These are phyloP conservation scores for Clarireedia monteithiana DNA, from an alignment of 2,329 filamentous ascomycete genomes.

Conservation along the genomic window DNA sequence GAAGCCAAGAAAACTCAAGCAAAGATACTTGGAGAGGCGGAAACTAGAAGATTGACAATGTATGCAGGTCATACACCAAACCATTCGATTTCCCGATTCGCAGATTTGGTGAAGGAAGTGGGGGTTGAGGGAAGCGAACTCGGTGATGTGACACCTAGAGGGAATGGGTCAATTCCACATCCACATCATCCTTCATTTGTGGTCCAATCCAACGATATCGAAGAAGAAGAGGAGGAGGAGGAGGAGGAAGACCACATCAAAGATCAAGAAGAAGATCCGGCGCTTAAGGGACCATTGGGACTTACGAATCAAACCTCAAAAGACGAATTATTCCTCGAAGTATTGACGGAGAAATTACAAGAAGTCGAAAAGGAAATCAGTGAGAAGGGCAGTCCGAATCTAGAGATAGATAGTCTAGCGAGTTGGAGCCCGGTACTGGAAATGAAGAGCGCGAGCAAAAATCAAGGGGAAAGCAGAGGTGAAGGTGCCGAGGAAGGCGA, in stretches of 20 bases:
- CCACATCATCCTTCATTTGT: neutral
- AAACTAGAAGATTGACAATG: slow-evolving; percentile 47
- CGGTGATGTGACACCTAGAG: slow-evolving; percentile 25
- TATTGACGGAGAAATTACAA: slow-evolving; percentile 21
- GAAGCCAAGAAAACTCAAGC: slow-evolving; percentile 9
- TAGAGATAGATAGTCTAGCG: neutral
- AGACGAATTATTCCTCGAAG: slow-evolving; percentile 21
- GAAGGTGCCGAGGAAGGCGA: slow-evolving; percentile 7
- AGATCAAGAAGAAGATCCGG: slow-evolving; percentile 18
- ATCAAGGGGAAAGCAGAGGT: neutral
- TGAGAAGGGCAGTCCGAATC: slow-evolving; percentile 4
- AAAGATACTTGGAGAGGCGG: slow-evolving; percentile 24
- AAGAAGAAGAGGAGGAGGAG: neutral
- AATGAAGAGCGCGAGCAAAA: neutral
- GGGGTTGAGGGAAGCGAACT: slow-evolving; percentile 9
- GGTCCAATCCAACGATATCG: neutral
- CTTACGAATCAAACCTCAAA: slow-evolving; percentile 16
- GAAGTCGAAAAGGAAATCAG: slow-evolving; percentile 15
- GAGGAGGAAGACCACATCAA: slow-evolving; percentile 5
- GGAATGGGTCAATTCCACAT: neutral
- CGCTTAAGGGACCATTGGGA: slow-evolving; percentile 21
- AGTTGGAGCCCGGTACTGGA: slow-evolving; percentile 4
- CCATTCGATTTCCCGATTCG: slow-evolving; percentile 45
- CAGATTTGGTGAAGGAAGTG: slow-evolving; percentile 29
- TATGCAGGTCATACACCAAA: slow-evolving; percentile 57